Percentiles rank a stretch among this genome's conserved stretches.
These are phyloP conservation scores for Neospermospora avenae DNA, from an alignment of 2,329 filamentous ascomycete species.

Conservation along the genomic window DNA sequence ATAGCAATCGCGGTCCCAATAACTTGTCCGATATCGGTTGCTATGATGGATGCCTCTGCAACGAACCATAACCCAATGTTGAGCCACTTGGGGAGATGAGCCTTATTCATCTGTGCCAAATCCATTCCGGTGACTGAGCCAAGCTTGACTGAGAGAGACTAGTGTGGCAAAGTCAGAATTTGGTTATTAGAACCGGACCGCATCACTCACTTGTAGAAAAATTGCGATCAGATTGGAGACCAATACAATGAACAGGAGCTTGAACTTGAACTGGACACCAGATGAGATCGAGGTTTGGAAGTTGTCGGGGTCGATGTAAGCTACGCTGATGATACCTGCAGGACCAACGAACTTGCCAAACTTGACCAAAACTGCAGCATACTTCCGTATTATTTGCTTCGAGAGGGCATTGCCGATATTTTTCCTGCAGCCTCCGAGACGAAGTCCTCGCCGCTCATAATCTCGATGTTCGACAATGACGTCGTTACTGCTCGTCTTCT, in stretches of 20 bases:
- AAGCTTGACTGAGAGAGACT: conserved; percentile 51
- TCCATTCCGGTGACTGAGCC: conserved; percentile 51
- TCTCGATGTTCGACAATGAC: conserved; percentile 8
- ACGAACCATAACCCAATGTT: conserved; percentile 50
- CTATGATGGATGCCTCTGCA: conserved; percentile 43
- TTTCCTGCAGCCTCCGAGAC: background rate
- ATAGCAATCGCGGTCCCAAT: conserved; percentile 69
- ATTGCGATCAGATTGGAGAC: conserved; percentile 55
- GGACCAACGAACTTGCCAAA: conserved; percentile 50
- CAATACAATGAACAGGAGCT: conserved; percentile 51
- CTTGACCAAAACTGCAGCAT: conserved; percentile 15
- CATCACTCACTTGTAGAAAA: conserved; percentile 38
- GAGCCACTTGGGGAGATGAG: conserved; percentile 48
- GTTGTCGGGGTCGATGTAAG: conserved; percentile 44
- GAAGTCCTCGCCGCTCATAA: background rate
- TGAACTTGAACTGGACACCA: conserved; percentile 49
- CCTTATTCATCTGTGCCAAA: conserved; percentile 49
- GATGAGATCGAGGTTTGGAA: conserved; percentile 53
- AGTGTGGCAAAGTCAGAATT: conserved; percentile 17
- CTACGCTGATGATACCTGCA: conserved; percentile 37
- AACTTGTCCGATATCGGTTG: conserved; percentile 40
- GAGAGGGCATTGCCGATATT: conserved; percentile 4
- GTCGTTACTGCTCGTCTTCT: conserved; percentile 3
- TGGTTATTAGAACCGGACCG: background rate
- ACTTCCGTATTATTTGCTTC: conserved; percentile 10